These are phyloP conservation scores for Xylariaceae sp. DNA, from an alignment of 2,329 filamentous ascomycete species.

Conservation along the genomic window DNA sequence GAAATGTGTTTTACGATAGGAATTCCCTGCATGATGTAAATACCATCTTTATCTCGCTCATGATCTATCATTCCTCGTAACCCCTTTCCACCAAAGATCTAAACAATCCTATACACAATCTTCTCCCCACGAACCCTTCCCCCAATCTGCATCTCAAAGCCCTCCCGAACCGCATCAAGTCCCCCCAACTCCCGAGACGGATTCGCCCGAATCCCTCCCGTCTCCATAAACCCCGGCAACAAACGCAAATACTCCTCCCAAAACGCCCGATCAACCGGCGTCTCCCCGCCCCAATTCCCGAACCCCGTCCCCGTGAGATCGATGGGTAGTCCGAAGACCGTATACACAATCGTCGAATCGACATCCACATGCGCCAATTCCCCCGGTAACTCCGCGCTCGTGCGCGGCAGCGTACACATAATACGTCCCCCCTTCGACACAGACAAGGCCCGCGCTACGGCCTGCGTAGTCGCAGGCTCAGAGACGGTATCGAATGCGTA, in stretches of 20 bases:
- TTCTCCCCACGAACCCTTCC: conserved; percentile 33
- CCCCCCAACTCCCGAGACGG: conserved; percentile 27
- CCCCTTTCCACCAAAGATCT: not conserved
- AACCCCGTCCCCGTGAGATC: conserved; percentile 18
- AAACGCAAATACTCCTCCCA: conserved; percentile 33
- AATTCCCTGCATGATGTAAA: no score
- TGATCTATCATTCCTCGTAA: not conserved
- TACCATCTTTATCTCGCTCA: no score
- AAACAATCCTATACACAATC: conserved; percentile 30
- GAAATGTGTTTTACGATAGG: no score
- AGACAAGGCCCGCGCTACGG: conserved; percentile 27
- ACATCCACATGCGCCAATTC: conserved; percentile 27
- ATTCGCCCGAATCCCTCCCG: conserved; percentile 31
- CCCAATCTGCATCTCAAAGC: conserved; percentile 28
- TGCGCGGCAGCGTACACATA: conserved; percentile 25
- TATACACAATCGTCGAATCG: conserved; percentile 33
- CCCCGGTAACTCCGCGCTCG: conserved; percentile 15
- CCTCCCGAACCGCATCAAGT: conserved; percentile 26
- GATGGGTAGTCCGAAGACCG: conserved; percentile 29
- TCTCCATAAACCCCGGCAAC: conserved; percentile 27
- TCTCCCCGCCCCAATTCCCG: conserved; percentile 28
- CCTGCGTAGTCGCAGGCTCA: conserved; percentile 25
- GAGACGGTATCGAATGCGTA: conserved; percentile 31
- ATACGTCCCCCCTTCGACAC: conserved; percentile 30
- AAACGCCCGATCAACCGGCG: conserved; percentile 29